These are phyloP conservation scores for Eucalyptus decipiens DNA, from an alignment of 345 rosid genomes.

Conservation along the genomic window DNA sequence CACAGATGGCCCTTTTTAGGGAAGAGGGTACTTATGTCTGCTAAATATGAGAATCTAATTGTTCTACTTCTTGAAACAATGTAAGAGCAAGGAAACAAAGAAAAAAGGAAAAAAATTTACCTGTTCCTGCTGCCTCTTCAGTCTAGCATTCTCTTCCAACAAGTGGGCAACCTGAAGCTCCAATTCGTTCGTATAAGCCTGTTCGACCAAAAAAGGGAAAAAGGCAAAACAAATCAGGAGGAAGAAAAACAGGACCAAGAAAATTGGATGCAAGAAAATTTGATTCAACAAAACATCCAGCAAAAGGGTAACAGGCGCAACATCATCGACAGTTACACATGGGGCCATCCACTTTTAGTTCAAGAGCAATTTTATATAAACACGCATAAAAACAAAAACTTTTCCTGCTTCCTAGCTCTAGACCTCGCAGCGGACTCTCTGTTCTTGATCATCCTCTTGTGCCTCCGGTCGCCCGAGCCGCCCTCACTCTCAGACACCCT, in stretches of 20 bases:
- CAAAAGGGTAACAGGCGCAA: neutral
- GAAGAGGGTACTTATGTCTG: neutral
- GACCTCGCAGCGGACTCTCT: conserved; percentile 89
- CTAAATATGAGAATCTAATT: neutral
- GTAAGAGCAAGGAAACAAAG: neutral
- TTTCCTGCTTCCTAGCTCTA: conserved; percentile 75
- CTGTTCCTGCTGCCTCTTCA: conserved; percentile 50
- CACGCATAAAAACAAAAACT: neutral
- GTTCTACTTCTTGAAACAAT: neutral
- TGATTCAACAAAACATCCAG: neutral
- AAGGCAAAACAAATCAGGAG: neutral
- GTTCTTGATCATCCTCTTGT: conserved; percentile 72
- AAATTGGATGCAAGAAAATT: neutral
- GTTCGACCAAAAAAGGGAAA: neutral
- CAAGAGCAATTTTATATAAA: neutral
- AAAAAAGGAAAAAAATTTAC: neutral
- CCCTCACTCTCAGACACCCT: conserved; percentile 31
- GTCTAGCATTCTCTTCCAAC: conserved; percentile 54
- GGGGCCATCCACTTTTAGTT: neutral
- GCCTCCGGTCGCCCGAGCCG: conserved; percentile 30
- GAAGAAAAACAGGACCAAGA: neutral
- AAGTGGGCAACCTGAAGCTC: conserved; percentile 34
- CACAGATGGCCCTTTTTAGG: neutral
- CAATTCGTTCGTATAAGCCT: conserved; percentile 69
- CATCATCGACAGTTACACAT: neutral